Conservation (phyloP, 352 stramenopile species). For the Ochromonadaceae sp. region DNA sequence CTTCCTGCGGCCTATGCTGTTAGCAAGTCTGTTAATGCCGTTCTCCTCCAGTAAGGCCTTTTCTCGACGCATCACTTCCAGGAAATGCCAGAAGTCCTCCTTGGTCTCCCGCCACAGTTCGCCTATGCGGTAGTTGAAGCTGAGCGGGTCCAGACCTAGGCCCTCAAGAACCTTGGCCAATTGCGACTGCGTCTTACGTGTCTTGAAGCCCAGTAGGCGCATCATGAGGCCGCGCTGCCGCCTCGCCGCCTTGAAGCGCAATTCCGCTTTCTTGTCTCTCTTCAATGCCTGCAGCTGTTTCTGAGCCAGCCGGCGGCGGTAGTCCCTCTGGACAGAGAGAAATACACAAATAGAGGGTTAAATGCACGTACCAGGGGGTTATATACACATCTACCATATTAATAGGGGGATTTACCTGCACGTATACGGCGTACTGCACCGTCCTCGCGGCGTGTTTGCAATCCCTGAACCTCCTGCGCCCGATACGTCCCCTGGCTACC, state of each 20-base stretch:
- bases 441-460: too few species aligned
- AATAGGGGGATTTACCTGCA: too few species aligned
- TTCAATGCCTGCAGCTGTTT: not conserved
- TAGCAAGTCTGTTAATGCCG: not conserved
- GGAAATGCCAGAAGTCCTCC: slow-evolving; percentile 2
- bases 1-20: not conserved
- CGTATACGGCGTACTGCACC: too few species aligned
- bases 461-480: too few species aligned
- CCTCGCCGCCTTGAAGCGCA: not conserved
- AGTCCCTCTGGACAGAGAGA: not conserved
- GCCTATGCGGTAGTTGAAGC: not conserved
- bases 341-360: too few species aligned
- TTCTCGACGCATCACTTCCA: not conserved
- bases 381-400: too few species aligned
- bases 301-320: not conserved
- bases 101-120: not conserved
- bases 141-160: slow-evolving; percentile 5
- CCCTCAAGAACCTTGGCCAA: not conserved
- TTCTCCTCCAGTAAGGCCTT: not conserved
- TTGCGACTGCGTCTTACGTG: not conserved
- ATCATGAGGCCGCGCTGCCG: not conserved
- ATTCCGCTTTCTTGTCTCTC: not conserved
- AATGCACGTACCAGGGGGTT: too few species aligned
- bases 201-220: not conserved
- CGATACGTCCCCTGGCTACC: too few species aligned